Conservation (phyloP, 768 basidiomycete species). For the Panaeolus papilionaceus region DNA sequence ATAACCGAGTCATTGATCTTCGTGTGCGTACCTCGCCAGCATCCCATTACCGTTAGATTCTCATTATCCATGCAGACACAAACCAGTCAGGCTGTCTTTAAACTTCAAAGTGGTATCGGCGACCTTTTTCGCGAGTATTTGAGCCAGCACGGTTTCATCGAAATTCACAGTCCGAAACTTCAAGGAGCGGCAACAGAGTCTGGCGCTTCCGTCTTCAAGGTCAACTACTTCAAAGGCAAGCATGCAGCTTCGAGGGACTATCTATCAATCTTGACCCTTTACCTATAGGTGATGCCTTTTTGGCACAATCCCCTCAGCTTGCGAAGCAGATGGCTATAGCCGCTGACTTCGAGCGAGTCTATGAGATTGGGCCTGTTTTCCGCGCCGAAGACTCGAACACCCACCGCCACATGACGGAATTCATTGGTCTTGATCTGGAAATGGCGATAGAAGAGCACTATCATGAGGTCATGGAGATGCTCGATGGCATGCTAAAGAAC, state of each 20-base stretch:
- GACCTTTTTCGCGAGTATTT: slow-evolving; percentile 88
- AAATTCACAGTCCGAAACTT: slow-evolving; percentile 97
- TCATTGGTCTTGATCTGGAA: slow-evolving; percentile 98
- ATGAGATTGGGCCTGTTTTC: slow-evolving; percentile 97
- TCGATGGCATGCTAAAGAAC: slow-evolving; percentile 84
- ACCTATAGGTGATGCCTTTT: slow-evolving; percentile 77
- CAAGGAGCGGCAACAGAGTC: slow-evolving; percentile 97
- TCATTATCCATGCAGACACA: slow-evolving; percentile 63
- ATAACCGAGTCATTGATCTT: slow-evolving; percentile 93
- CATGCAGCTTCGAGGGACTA: background rate
- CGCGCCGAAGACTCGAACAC: slow-evolving; percentile 98
- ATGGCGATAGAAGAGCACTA: slow-evolving; percentile 99
- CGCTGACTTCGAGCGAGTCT: slow-evolving; percentile 97
- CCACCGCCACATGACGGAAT: slow-evolving; percentile 97
- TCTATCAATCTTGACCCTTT: background rate
- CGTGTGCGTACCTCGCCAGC: slow-evolving; percentile 58
- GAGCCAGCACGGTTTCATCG: slow-evolving; percentile 76
- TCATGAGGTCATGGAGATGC: slow-evolving; percentile 93
- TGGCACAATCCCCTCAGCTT: slow-evolving; percentile 96
- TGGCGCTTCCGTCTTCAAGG: slow-evolving; percentile 97
- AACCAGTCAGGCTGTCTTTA: slow-evolving; percentile 97
- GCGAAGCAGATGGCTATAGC: slow-evolving; percentile 99
- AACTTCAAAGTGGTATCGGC: slow-evolving; percentile 86
- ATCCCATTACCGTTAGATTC: background rate
- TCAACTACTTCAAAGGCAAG: slow-evolving; percentile 94